A percentile compares a stretch with the other conserved stretches of the same genome.
Evolutionary conservation across 306 rosid species (phyloP).

Genomic region (Inga oerstediana): DNA sequence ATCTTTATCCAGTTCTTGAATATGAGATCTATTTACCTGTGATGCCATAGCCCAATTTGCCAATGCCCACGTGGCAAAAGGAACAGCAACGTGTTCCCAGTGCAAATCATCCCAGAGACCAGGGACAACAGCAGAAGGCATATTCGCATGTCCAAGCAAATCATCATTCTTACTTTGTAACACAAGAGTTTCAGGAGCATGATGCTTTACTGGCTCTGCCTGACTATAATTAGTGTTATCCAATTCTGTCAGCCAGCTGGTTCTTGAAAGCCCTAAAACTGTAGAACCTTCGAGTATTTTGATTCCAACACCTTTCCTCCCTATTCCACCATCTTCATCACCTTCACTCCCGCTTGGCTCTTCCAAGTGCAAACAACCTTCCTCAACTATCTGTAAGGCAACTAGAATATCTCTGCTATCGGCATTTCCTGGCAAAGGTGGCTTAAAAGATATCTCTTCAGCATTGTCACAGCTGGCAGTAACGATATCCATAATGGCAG

Average conservation of each 20-base stretch:
- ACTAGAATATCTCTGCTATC: conserved; percentile 86
- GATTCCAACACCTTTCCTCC: conserved; percentile 79
- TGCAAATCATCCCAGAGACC: conserved; percentile 99
- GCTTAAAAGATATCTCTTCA: conserved; percentile 59
- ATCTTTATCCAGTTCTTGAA: conserved; percentile 87
- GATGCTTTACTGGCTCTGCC: conserved; percentile 40
- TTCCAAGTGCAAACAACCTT: conserved; percentile 84
- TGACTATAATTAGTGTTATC: conserved; percentile 42
- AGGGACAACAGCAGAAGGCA: conserved; percentile 78
- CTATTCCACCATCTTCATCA: conserved; percentile 60
- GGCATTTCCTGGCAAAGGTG: conserved; percentile 78
- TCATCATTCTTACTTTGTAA: conserved; percentile 48
- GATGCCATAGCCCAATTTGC: conserved; percentile 95
- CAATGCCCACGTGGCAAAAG: conserved; percentile 98
- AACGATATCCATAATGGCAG: conserved; percentile 92
- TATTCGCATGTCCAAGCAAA: conserved; percentile 35
- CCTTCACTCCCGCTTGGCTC: conserved; percentile 61
- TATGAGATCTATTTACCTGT: conserved; percentile 65
- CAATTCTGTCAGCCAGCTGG: conserved; percentile 44
- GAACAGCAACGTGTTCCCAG: conserved; percentile 93
- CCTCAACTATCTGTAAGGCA: conserved; percentile 87
- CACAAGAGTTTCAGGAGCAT: conserved; percentile 35
- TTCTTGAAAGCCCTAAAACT: conserved; percentile 79
- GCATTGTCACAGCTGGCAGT: conserved; percentile 79
- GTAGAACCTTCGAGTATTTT: conserved; percentile 86